Percentiles rank a stretch among this genome's conserved stretches.
Evolutionary conservation across 345 rosid species (phyloP).

Genomic region (Durio zibethinus): DNA sequence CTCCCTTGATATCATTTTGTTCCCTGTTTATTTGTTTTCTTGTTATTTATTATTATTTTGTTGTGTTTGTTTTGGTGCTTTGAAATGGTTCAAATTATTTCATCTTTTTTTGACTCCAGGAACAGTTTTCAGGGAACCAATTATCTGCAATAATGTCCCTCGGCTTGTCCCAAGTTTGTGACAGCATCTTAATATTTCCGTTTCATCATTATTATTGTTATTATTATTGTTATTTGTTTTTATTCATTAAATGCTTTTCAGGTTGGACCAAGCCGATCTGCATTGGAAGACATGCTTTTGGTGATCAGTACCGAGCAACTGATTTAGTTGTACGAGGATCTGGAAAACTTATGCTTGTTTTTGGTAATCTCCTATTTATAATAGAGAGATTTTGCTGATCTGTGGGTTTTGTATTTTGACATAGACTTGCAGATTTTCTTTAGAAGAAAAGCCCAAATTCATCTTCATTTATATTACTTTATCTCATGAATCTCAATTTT

Average conservation of each 20-base stretch:
- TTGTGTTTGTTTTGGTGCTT: neutral
- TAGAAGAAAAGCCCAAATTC: neutral
- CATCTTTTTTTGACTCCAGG: slow-evolving; percentile 43
- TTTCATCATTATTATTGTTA: neutral
- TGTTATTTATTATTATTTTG: neutral
- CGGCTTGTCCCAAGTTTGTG: slow-evolving; percentile 70
- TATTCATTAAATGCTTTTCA: slow-evolving; percentile 24
- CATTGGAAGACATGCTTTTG: slow-evolving; percentile 98
- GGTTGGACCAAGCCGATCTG: slow-evolving; percentile 96
- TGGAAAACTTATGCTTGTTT: slow-evolving; percentile 72
- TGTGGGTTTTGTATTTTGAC: slow-evolving; percentile 1
- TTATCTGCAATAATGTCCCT: slow-evolving; percentile 77
- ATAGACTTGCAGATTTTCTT: neutral
- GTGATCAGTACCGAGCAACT: slow-evolving; percentile 92
- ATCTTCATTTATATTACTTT: neutral
- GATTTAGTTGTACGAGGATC: slow-evolving; percentile 67
- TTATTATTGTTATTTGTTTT: neutral
- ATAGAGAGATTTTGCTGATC: neutral
- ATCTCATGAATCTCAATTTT: slow-evolving; percentile 2
- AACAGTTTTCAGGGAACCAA: slow-evolving; percentile 91
- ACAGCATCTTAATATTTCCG: neutral
- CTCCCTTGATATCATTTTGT: neutral
- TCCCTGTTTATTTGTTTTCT: neutral
- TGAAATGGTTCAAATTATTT: neutral
- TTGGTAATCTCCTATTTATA: slow-evolving; percentile 41